Conservation (phyloP, 148 eudicot species). For the Chenopodium suecicum region DNA sequence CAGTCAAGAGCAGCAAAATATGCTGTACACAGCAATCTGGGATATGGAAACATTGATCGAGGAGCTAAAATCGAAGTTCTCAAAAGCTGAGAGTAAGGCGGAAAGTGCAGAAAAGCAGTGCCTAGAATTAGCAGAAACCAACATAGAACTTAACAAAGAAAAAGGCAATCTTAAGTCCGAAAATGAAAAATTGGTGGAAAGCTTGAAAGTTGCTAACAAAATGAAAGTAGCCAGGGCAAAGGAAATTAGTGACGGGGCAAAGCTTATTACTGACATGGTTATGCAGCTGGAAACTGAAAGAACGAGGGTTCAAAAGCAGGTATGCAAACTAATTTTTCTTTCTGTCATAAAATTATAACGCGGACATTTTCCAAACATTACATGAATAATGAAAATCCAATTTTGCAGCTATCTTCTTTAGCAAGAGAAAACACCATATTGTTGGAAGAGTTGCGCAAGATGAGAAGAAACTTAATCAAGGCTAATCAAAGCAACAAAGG, state of each 20-base stretch:
- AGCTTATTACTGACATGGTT: slow-evolving; percentile 65
- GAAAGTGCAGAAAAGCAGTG: slow-evolving; percentile 69
- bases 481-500: slow-evolving; percentile 21
- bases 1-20: slow-evolving; percentile 81
- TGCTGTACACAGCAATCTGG: slow-evolving; percentile 94
- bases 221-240: slow-evolving; percentile 44
- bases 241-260: slow-evolving; percentile 53
- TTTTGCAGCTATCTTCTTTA: slow-evolving; percentile 57
- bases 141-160: slow-evolving; percentile 56
- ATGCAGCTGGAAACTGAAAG: slow-evolving; percentile 76
- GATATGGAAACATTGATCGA: slow-evolving; percentile 97
- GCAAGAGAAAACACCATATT: slow-evolving; percentile 60
- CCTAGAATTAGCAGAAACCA: slow-evolving; percentile 53
- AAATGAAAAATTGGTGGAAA: slow-evolving; percentile 40
- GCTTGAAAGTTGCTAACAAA: slow-evolving; percentile 45
- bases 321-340: slow-evolving; percentile 9
- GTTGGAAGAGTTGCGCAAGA: slow-evolving; percentile 50
- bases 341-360: neutral
- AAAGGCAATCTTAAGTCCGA: slow-evolving; percentile 42
- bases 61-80: slow-evolving; percentile 80
- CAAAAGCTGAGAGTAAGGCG: slow-evolving; percentile 56
- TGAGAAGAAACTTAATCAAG: slow-evolving; percentile 26
- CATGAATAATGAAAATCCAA: slow-evolving; percentile 7
- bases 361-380: neutral
- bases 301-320: slow-evolving; percentile 82